Base-by-base conservation (phyloP, 345 rosid genomes). In the Acer campestre region DNA sequence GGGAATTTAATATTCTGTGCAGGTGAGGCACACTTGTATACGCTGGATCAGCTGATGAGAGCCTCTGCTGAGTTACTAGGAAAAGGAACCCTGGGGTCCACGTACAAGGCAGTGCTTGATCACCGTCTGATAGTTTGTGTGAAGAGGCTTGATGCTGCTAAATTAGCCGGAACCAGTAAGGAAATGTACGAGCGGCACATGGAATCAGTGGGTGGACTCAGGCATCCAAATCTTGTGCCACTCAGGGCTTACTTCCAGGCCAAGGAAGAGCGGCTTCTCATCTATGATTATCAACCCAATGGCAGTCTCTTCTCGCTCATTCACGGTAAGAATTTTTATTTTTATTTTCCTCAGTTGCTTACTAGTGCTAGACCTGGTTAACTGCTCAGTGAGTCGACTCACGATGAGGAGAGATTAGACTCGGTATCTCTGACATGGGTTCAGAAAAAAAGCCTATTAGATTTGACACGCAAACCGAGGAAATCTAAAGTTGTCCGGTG, bases 1-100 rank as follows among this genome's bases (percentile, higher is more conserved):
- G 99, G 99, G 84, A 90, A 77, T 64, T 79, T 93, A 77, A 76
- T 83, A 31, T 93, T 95, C 90, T 95, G 97, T 73, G 94, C 93
- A 20, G 98, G 97, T 17, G 99, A 95, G 90, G 88, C 87, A 63
- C 93, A 92, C 70, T 77, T 88, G 61, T 93, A 93, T 76, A 75
- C 93, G 66, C 80, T 95, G 87, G 99, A 95, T 63, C 99, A 95
- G 84, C 93, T 93, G 79, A 93, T 95, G 99, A 88, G 95, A 76
- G 95, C 89, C 2, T 93, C 97, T 0, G 98, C 99, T 14, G 99
- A 95, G 86, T 80, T 93, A 86, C 88, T 95, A n/a, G 99, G 99
- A 14, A 81, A 89, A 59, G 98, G 99, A 2, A 86, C 89, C 0
- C 71, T 87, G 67, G 99, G 98, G 76, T 85, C 94, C 49, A 95